Evolutionary conservation across 208 protist genomes (phyloP), one percentile per base, ranked within the genome.

Genomic region (Trypanosoma rangeli): DNA sequence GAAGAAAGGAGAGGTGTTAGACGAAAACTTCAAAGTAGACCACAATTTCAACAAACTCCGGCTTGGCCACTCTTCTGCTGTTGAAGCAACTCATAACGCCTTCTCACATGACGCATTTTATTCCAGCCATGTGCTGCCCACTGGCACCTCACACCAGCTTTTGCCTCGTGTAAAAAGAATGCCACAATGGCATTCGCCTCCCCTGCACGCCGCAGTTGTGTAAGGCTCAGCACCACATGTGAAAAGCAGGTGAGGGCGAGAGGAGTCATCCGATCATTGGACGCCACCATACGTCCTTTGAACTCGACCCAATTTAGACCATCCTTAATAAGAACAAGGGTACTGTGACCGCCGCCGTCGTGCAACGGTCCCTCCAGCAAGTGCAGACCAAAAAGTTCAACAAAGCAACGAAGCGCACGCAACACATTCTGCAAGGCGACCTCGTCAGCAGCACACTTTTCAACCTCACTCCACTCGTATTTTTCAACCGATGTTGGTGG

Each of bases 271-370:
- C 24, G 26, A 20, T 63, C 66, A 31, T 22, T 57, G 26, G 10
- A 48, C 16, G n/a, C 26, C 15, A 78, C 3, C 73, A 94, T 77
- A 20, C 89, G 76, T 3, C 68, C 24, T 8, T 53, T 42, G 13
- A 84, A 61, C 73, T 89, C 78, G 13, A 82, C 16, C 84, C 87
- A 94, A 74, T 92, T 94, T 18, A 85, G 42, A 3, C 89, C 89
- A 64, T 94, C 89, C 18, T 56, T 71, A 31, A 64, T 56, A 12
- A 94, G 64, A 9, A 77, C 48, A 8, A 86, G 22, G 20, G 33
- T 26, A 15, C 55, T 24, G n/a, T 16, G 16, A 18, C 56, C 60
- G 9, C 26, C 26, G 35, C 26, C 29, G 0, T 12, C 29, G 20
- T 4, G 28, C 13, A 48, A 28, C 3, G 33, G 15, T 35, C n/a